These are phyloP conservation scores for Alternaria sp. DNA, from an alignment of 2,329 filamentous ascomycete species.

Conservation along the genomic window DNA sequence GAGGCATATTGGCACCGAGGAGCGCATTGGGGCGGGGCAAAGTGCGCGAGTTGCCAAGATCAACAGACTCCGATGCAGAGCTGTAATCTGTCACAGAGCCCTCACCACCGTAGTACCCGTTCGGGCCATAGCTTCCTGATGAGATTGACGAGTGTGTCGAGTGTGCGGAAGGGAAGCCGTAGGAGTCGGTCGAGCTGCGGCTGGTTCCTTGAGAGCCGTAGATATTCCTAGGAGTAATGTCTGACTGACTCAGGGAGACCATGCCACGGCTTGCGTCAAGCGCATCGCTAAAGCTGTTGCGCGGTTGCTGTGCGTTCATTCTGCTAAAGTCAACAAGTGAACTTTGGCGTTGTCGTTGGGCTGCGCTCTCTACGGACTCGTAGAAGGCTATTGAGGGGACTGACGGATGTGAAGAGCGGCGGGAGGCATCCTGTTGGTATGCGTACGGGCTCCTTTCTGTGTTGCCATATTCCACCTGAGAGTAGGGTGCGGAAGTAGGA, in stretches of 20 bases:
- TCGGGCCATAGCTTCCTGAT: conserved; percentile 76
- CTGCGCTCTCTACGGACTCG: conserved; percentile 50
- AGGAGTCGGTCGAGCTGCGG: conserved; percentile 81
- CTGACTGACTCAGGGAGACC: conserved; percentile 88
- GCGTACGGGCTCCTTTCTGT: conserved; percentile 60
- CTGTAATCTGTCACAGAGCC: conserved; percentile 92
- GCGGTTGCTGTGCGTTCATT: conserved; percentile 63
- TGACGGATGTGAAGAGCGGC: conserved; percentile 87
- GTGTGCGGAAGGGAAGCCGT: conserved; percentile 86
- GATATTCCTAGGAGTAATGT: conserved; percentile 79
- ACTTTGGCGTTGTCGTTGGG: conserved; percentile 61
- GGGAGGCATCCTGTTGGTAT: conserved; percentile 62
- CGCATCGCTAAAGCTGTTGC: conserved; percentile 81
- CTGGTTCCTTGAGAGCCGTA: conserved; percentile 71
- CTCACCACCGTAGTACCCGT: conserved; percentile 81
- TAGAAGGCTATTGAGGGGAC: conserved; percentile 64
- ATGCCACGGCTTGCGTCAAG: conserved; percentile 93
- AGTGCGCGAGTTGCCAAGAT: conserved; percentile 79
- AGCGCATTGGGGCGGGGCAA: conserved; percentile 77
- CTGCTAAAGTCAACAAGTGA: conserved; percentile 70
- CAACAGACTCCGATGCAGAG: conserved; percentile 84
- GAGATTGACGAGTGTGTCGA: conserved; percentile 92
- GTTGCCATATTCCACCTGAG: conserved; percentile 74
- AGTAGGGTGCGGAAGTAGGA: conserved; percentile 73
- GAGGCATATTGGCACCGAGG: conserved; percentile 67